Evolutionary conservation across 495 filamentous ascomycete genomes (phyloP), one percentile per base, ranked within the genome.

Genomic region (Annulohypoxylon nitens): DNA sequence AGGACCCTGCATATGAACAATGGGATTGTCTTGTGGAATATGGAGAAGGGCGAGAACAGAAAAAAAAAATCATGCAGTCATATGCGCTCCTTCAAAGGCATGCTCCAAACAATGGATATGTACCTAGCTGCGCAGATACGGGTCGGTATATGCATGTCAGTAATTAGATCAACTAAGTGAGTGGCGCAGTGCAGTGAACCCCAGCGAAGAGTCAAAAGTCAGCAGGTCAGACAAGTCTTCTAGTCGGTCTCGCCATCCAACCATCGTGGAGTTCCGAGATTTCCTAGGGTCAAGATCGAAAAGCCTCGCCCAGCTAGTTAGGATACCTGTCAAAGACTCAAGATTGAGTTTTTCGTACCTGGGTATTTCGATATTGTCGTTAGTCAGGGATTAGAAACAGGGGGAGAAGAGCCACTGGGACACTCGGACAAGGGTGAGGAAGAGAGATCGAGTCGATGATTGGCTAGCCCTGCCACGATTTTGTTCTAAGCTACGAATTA

Each of bases 391-490:
- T 20, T 41, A 23, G 30, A 12, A 14, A 53, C 36, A 43, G 45
- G 51, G 37, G 26, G 57, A 36, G 50, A 37, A 30, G 30, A 53
- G 30, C 43, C 66, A 37, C 60, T 61, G 43, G 61, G 36, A 65
- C 34, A 30, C 37, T 33, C 33, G 14, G 54, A 26, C 43, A 18
- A 47, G 43, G 43, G 8, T 47, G 14, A 20, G 18, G 12, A n/a
- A 47, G 8, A 20, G 61, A 54, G 10, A 23, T n/a, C 47, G 23
- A 59, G 16, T 55, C 26, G 10, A 47, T 70, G 58, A 75, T 75
- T 75, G 68, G 73, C 33, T n/a, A 69, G 73, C 73, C 69, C 73
- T 75, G 73, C 68, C 64, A 64, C 68, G 18, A 16, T 69, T 36
- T 30, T 48, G 61, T 47, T 43, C 71, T 54, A 41, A 39, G 20